Base-by-base conservation (phyloP, 192 early-diverging fungal genomes). In the Mortierella antarctica region DNA sequence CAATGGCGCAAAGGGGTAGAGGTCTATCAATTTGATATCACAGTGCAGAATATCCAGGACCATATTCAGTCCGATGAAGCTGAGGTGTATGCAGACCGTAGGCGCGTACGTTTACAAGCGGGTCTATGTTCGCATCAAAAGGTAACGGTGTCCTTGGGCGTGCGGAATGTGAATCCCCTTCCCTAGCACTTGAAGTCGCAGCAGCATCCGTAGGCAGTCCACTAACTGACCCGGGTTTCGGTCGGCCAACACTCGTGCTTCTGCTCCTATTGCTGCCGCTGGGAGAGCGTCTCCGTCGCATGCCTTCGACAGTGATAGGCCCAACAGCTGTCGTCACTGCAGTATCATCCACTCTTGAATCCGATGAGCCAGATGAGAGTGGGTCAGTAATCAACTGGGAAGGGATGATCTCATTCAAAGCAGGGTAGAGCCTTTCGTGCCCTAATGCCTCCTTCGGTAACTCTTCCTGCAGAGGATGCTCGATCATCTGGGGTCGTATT, bases 41-140 rank as follows among this genome's bases (percentile, higher is more conserved):
- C 51, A 45, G 14, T 4, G 3, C 31, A 31, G 1, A 1, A 31
- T 31, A 31, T 31, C 31, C 31, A 31, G 31, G 31, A 31, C 31
- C 31, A 31, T 31, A 31, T 31, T 31, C 31, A 31, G 31, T 3
- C 31, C 3, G 31, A 31, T 31, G 31, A 31, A 31, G 1, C 31
- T 1, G 31, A 31, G 1, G 31, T 31, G 31, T 31, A 31, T 3
- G 31, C 31, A 31, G 3, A 31, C 6, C 2, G 46, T 51, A 10
- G 21, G 3, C 6, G 65, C 83, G 66, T 76, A 89, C 88, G 40
- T 68, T 80, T 0, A 80, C 65, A 31, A 80, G 44, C 4, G 77
- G 77, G 11, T 80, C 77, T 17, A 80, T 71, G 7, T 80, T 70
- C 6, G 46, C 56, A 23, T 80, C 77, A 46, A 80, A 72, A 4